phyloP scores from a whole-genome alignment of 306 rosid species.

The cucumber (Cucumis sativus) region Cucumber_9930_V3 NC_026657.2:8563501-8564000 shows the following conservation, averaged over 20 bases:
- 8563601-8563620: constrained; percentile 89
- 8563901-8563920: constrained; percentile 11
- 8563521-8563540: constrained; percentile 93
- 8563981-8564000: constrained; percentile 99
- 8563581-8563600: constrained; percentile 96
- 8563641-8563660: constrained; percentile 86
- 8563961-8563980: constrained; percentile 95
- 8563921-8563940: constrained; percentile 72
- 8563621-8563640: constrained; percentile 93
- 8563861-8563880: background rate
- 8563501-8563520: constrained; percentile 96
- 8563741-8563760: constrained; percentile 67
- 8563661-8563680: constrained; percentile 99
- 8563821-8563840: background rate
- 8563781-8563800: constrained; percentile 37
- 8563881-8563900: background rate
- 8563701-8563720: constrained; percentile 99
- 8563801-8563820: background rate
- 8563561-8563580: constrained; percentile 81
- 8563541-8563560: constrained; percentile 89
- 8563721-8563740: constrained; percentile 99
- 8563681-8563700: constrained; percentile 99
- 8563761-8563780: constrained; percentile 73
- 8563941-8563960: constrained; percentile 52
- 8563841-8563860: background rate